These are phyloP conservation scores for Neocatenulostroma microsporum DNA, from an alignment of 2,329 filamentous ascomycete species.

Conservation along the genomic window DNA sequence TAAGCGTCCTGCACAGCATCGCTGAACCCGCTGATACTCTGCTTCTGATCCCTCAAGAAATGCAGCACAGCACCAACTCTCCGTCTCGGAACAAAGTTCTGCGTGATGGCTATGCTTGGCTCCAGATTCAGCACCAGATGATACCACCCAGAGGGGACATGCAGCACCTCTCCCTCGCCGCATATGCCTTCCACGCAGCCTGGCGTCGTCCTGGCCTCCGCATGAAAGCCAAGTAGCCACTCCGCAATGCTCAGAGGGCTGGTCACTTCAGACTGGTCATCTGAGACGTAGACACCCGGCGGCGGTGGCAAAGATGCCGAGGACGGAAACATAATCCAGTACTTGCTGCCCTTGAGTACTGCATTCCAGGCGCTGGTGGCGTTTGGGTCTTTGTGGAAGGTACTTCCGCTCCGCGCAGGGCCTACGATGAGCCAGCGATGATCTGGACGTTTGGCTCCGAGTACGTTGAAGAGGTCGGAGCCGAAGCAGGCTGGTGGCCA, in stretches of 20 bases:
- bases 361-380: conserved; percentile 85
- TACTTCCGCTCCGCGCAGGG: conserved; percentile 77
- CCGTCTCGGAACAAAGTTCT: conserved; percentile 80
- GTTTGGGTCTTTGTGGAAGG: conserved; percentile 80
- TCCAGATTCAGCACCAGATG: conserved; percentile 89
- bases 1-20: conserved; percentile 65
- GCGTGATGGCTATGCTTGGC: conserved; percentile 77
- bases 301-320: conserved; percentile 55
- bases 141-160: conserved; percentile 95
- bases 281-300: conserved; percentile 82
- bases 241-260: conserved; percentile 93
- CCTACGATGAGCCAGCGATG: conserved; percentile 90
- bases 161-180: conserved; percentile 71
- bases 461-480: conserved; percentile 71
- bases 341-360: conserved; percentile 80
- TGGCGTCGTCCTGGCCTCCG: conserved; percentile 64
- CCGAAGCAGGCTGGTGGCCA: conserved; percentile 79
- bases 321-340: conserved; percentile 97
- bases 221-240: conserved; percentile 86
- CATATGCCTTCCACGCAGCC: conserved; percentile 85
- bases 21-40: conserved; percentile 81
- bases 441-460: conserved; percentile 72
- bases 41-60: conserved; percentile 72
- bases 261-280: conserved; percentile 87
- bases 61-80: conserved; percentile 67